phyloP scores from a whole-genome alignment of 1,139 yeast genomes.

The Blastobotrys buckinghamii region DNA sequence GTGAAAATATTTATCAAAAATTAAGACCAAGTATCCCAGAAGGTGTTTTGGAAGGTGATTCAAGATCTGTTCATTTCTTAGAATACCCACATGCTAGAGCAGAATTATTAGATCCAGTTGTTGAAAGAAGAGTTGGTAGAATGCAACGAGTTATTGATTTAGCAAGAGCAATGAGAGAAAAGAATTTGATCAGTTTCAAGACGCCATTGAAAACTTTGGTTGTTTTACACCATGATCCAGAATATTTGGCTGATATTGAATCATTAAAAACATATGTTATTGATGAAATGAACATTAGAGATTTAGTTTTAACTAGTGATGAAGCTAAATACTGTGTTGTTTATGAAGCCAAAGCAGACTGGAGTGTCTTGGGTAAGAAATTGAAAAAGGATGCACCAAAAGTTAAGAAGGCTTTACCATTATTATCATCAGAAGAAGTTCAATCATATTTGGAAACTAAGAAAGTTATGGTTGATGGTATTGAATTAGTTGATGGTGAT shows the following conservation, averaged over 20 bases:
- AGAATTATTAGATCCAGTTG: slow-evolving; percentile 71
- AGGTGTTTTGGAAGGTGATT: slow-evolving; percentile 41
- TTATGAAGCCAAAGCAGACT: slow-evolving; percentile 93
- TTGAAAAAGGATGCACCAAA: slow-evolving; percentile 88
- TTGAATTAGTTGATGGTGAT: slow-evolving; percentile 80
- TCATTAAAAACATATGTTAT: slow-evolving; percentile 70
- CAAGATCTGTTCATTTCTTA: slow-evolving; percentile 88
- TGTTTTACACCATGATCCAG: slow-evolving; percentile 72
- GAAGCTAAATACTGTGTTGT: slow-evolving; percentile 89
- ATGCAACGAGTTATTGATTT: slow-evolving; percentile 97
- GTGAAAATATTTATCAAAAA: slow-evolving; percentile 83
- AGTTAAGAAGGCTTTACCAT: slow-evolving; percentile 91
- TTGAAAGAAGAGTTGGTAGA: slow-evolving; percentile 70
- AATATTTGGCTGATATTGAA: slow-evolving; percentile 71
- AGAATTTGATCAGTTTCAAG: slow-evolving; percentile 87
- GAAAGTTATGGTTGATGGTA: slow-evolving; percentile 79
- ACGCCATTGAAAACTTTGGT: slow-evolving; percentile 88
- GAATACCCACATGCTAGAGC: slow-evolving; percentile 80
- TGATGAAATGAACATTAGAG: slow-evolving; percentile 92
- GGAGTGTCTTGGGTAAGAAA: slow-evolving; percentile 98
- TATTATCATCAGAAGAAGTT: slow-evolving; percentile 73
- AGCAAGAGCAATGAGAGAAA: slow-evolving; percentile 95
- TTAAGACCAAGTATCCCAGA: slow-evolving; percentile 58
- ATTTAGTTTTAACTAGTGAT: slow-evolving; percentile 79
- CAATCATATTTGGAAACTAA: slow-evolving; percentile 69